phyloP scores from a whole-genome alignment of 768 basidiomycete species.

The Chalciporus pseudorubinellus region DNA sequence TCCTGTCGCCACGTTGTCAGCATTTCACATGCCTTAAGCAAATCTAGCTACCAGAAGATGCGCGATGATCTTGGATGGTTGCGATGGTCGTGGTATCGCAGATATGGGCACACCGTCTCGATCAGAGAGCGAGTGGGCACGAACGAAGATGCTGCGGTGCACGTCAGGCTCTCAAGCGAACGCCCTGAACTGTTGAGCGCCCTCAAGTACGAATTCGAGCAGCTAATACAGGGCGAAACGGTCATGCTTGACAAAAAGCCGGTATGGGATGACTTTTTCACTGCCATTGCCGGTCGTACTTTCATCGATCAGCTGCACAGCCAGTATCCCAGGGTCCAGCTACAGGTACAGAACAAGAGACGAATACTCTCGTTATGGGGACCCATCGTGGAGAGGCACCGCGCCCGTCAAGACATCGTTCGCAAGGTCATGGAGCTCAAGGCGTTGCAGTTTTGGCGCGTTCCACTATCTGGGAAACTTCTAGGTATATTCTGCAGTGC shows the following conservation, averaged over 20 bases:
- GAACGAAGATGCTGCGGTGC: constrained; percentile 21
- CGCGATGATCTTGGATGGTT: constrained; percentile 47
- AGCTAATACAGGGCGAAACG: constrained; percentile 59
- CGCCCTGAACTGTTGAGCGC: constrained; percentile 47
- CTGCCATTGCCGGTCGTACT: constrained; percentile 34
- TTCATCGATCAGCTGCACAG: constrained; percentile 48
- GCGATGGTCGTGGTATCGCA: constrained; percentile 34
- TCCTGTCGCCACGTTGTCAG: constrained; percentile 54
- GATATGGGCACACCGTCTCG: constrained; percentile 29
- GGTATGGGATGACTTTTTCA: constrained; percentile 69
- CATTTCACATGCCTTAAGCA: constrained; percentile 44
- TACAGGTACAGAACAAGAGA: constrained; percentile 41
- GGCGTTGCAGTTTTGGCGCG: constrained; percentile 38
- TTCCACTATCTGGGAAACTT: constrained; percentile 47
- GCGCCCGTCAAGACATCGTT: constrained; percentile 46
- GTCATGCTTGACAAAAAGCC: constrained; percentile 49
- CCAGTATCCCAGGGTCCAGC: constrained; percentile 38
- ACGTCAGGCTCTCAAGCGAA: constrained; percentile 50
- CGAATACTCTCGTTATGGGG: constrained; percentile 58
- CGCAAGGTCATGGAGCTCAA: constrained; percentile 45
- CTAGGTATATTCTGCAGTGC: constrained; percentile 46
- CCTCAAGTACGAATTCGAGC: constrained; percentile 61
- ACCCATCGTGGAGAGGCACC: constrained; percentile 36
- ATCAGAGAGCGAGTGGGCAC: constrained; percentile 22
- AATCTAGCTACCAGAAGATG: constrained; percentile 38